Conservation (phyloP, 371 early-diverging fungal genomes). For the Coemansia sp. region DNA sequence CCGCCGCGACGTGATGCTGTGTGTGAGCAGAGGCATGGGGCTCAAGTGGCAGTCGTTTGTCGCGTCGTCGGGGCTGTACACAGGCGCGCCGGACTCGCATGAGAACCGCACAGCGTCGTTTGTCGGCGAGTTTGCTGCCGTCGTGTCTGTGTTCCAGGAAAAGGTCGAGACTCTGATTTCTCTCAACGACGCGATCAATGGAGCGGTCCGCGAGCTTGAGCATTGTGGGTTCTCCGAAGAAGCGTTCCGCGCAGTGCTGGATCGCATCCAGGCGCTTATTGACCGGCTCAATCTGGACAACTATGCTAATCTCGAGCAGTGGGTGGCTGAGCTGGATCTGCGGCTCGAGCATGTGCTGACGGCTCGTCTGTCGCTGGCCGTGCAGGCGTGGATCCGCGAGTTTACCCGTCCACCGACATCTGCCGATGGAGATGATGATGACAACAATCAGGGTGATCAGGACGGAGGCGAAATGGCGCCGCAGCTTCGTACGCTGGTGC, state of each 20-base stretch:
- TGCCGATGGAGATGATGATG: conserved; percentile 53
- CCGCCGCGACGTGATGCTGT: conserved; percentile 85
- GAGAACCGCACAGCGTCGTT: conserved; percentile 89
- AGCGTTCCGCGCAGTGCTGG: conserved; percentile 68
- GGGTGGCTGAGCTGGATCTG: conserved; percentile 81
- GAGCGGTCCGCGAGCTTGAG: conserved; percentile 77
- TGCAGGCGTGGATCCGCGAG: conserved; percentile 72
- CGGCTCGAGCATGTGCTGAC: conserved; percentile 81
- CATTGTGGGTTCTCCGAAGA: conserved; percentile 72
- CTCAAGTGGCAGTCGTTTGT: conserved; percentile 97
- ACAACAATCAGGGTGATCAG: conserved; percentile 14
- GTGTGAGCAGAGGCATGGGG: conserved; percentile 84
- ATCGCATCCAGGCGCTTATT: conserved; percentile 82
- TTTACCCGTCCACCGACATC: conserved; percentile 55
- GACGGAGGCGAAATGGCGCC: conserved; percentile 54
- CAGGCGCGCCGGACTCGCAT: conserved; percentile 18
- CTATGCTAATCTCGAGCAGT: conserved; percentile 87
- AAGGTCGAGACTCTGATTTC: conserved; percentile 83
- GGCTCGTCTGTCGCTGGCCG: conserved; percentile 73
- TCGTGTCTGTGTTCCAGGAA: conserved; percentile 91
- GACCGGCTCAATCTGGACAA: conserved; percentile 91
- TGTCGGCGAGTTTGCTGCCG: conserved; percentile 90
- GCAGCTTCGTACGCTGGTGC: conserved; percentile 67
- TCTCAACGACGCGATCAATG: conserved; percentile 78
- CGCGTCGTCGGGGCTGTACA: conserved; percentile 67